Conservation (phyloP, 2,329 filamentous ascomycete species). For the Dactylellina drechsleri region DNA sequence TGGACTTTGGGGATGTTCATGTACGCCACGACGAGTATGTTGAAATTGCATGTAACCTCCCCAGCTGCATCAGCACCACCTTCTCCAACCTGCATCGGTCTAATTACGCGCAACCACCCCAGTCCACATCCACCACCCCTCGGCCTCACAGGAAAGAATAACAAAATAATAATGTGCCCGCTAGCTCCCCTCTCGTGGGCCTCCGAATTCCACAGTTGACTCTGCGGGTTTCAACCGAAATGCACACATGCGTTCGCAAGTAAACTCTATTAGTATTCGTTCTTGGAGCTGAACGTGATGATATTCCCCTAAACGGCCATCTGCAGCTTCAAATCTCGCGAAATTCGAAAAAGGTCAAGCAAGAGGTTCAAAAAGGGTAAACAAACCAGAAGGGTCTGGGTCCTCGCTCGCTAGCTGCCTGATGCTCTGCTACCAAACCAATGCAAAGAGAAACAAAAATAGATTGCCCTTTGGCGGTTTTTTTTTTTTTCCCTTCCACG, state of each 20-base stretch:
- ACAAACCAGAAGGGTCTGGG: neutral
- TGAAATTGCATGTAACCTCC: constrained; percentile 42
- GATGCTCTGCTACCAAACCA: constrained; percentile 9
- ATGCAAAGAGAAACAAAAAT: constrained; percentile 30
- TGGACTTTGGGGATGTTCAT: constrained; percentile 3
- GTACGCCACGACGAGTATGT: constrained; percentile 29
- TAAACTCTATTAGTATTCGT: neutral
- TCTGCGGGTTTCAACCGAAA: neutral
- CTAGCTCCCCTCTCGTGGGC: constrained; percentile 6
- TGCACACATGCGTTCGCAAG: too few species aligned
- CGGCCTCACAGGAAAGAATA: constrained; percentile 27
- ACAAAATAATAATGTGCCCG: constrained; percentile 27
- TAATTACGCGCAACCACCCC: constrained; percentile 29
- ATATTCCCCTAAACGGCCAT: too few species aligned
- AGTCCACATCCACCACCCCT: neutral
- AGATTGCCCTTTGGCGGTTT: constrained; percentile 7
- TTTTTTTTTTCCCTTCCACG: neutral
- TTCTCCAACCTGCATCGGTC: constrained; percentile 48
- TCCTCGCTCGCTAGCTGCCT: neutral
- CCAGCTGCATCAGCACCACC: constrained; percentile 17
- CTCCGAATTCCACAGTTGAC: neutral
- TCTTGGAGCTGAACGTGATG: constrained; percentile 9
- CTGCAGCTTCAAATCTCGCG: constrained; percentile 11
- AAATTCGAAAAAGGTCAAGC: neutral
- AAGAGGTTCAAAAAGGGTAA: neutral